Base-by-base conservation (phyloP, 768 basidiomycete species). In the Amanita molliuscula region DNA sequence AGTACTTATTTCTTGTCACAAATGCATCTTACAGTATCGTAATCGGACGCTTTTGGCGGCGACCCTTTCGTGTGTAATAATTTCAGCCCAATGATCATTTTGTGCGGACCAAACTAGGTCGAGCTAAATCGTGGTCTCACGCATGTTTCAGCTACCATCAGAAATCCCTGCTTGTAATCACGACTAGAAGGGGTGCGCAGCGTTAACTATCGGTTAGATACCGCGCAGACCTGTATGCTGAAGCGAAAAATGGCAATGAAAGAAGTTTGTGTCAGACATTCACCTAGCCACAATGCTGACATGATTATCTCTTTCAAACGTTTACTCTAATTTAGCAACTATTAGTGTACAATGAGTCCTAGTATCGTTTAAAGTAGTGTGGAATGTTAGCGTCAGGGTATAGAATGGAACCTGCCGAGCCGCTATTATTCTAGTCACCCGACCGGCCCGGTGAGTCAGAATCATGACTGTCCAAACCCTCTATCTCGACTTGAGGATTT, bases 401-500 rank as follows among this genome's bases (percentile, higher is more conserved):
- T 16, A 29, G 4, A 15, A 25, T 25, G 41, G 41, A 26, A 28
- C 15, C 7, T 9, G 6, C 28, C 21, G 29, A 33, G n/a, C 6
- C 18, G 34, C 6, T 11, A 18, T 10, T 18, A 29, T 42, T 50
- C 26, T 26, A 52, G 20, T 46, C 44, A 57, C 40, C 48, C 8
- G 41, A 33, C 25, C 34, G 34, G 54, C 65, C 60, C 53, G 65
- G 58, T 49, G 61, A 59, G 43, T 65, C 70, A 45, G 66, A 65
- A 48, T 70, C 68, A 18, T 65, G 59, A n/a, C 65, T 62, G 23
- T 65, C 61, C 47, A 84, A 62, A 34, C 80, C 82, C 65, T 84
- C 83, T 50, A 85, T 84, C 58, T 81, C 71, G 51, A 83, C 65
- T 34, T 64, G 66, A 7, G 63, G 63, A 48, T 58, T 70, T 50